Evolutionary conservation across 2,329 filamentous ascomycete species (phyloP), one percentile per base, ranked within the genome.

Genomic region (Monascus ruber): DNA sequence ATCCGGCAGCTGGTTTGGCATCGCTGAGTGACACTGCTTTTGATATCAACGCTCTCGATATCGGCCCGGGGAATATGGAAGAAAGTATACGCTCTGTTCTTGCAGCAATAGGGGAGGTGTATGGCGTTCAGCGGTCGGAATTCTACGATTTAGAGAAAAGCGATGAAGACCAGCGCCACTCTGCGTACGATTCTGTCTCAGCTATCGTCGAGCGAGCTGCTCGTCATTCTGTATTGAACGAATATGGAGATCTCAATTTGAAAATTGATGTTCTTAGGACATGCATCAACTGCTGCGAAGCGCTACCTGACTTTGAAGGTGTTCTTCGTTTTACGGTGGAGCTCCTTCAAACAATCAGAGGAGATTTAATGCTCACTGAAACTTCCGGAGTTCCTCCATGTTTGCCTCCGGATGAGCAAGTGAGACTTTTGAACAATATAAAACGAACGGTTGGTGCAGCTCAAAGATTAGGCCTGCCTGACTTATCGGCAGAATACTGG

Each of bases 241-340:
- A 62, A 32, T 94, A 87, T 58, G 91, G 91, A 4, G 85, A 88
- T 52, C 68, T 78, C 7, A 74, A 76, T 42, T 67, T 94, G 48
- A 96, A 96, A 60, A 72, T 93, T 38, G 85, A 94, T 56, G 79
- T 96, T 37, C 69, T 96, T 7, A 77, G 85, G 47, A 81, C 83
- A n/a, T 94, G 89, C 54, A 86, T 94, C 52, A 87, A 87, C 59
- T 84, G 96, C 44, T 94, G 85, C 39, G 91, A 98, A 65, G 89
- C 91, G 1, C 68, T 96, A 39, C 88, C 89, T 1, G 88, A 96
- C 59, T 91, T 94, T 51, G 74, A 82, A 35, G 89, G 89, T 4
- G 85, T 95, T n/a, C 67, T 96, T 24, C 79, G 79, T 43, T 93
- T 88, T 57, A 94, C 87, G 0, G 81, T 86, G 47, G 79, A 93